These are phyloP conservation scores for Microdochium paspali DNA, from an alignment of 2,329 filamentous ascomycete species.

Conservation along the genomic window DNA sequence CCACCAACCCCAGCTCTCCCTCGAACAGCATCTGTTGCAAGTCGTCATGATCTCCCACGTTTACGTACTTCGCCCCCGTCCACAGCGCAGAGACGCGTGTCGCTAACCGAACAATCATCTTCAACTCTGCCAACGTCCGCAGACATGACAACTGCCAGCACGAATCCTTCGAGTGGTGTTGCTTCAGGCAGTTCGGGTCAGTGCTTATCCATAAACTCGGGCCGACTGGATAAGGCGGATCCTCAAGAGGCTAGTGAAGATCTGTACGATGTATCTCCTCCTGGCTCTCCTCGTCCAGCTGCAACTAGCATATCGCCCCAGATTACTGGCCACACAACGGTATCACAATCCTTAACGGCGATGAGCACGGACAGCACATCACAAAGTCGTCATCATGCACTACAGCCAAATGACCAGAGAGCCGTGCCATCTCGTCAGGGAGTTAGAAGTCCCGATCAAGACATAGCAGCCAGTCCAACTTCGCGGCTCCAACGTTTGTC, in stretches of 20 bases:
- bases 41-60: constrained; percentile 17
- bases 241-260: constrained; percentile 21
- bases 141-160: neutral
- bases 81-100: constrained; percentile 5
- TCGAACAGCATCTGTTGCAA: constrained; percentile 3
- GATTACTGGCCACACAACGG: neutral
- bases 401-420: neutral
- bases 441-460: neutral
- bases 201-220: too few relatives aligned
- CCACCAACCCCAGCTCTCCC: constrained; percentile 7
- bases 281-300: constrained; percentile 25
- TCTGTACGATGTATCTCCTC: constrained; percentile 38
- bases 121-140: neutral
- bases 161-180: neutral
- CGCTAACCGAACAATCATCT: neutral
- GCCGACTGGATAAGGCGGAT: neutral
- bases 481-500: neutral
- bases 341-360: neutral
- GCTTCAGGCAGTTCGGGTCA: neutral
- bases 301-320: constrained; percentile 1
- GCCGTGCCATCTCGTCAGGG: neutral
- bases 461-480: neutral
- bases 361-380: neutral
- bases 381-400: neutral
- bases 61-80: constrained; percentile 16